Conservation (phyloP, 306 rosid species). For the Prunus persica region DNA sequence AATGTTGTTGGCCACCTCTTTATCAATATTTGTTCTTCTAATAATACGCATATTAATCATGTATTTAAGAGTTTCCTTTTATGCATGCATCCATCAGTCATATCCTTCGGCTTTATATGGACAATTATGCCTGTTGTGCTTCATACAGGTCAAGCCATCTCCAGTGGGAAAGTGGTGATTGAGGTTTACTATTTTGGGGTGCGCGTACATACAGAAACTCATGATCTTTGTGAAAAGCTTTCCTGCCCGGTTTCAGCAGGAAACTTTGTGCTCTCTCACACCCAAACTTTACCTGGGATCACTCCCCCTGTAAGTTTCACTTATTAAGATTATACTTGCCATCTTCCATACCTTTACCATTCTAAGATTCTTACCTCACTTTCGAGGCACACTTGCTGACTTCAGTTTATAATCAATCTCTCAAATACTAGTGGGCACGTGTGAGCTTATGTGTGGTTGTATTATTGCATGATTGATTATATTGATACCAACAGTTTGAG, state of each 20-base stretch:
- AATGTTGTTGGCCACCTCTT: not conserved
- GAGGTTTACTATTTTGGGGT: conserved; percentile 66
- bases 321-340: conserved; percentile 8
- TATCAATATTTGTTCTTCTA: not conserved
- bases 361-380: not conserved
- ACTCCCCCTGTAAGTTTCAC: conserved; percentile 80
- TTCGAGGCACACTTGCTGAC: not conserved
- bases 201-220: conserved; percentile 63
- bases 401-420: not conserved
- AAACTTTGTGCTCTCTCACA: conserved; percentile 66
- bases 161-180: conserved; percentile 60
- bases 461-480: not conserved
- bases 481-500: not conserved
- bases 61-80: not conserved
- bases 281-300: conserved; percentile 60
- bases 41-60: not conserved
- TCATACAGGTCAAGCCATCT: conserved; percentile 45
- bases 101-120: not conserved
- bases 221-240: conserved; percentile 50
- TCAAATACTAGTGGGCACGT: not conserved
- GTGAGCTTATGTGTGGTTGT: not conserved
- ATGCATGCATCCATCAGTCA: not conserved
- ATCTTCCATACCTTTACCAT: not conserved
- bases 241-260: conserved; percentile 60
- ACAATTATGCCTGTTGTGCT: conserved; percentile 22